These are phyloP conservation scores for Aspergillus sojae DNA, from an alignment of 2,329 filamentous ascomycete species.

Conservation along the genomic window DNA sequence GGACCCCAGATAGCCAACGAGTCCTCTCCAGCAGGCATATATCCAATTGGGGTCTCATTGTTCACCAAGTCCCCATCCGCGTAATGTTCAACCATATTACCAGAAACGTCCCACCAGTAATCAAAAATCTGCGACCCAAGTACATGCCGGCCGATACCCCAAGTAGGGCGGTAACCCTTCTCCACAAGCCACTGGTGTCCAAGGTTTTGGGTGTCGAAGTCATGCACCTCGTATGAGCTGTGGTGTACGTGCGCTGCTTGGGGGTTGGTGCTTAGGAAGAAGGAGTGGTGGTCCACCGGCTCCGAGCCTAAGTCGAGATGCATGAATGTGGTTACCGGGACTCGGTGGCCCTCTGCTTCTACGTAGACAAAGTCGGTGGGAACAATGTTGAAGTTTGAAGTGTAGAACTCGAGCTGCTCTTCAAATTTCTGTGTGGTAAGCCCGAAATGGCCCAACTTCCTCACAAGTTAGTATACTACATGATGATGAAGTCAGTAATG, in stretches of 20 bases:
- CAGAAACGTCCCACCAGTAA: constrained; percentile 21
- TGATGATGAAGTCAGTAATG: neutral
- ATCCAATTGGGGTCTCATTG: constrained; percentile 34
- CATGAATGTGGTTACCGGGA: constrained; percentile 48
- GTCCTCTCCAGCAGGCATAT: constrained; percentile 35
- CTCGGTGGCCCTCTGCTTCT: constrained; percentile 19
- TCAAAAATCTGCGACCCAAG: constrained; percentile 22
- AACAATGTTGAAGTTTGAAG: constrained; percentile 33
- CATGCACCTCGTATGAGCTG: constrained; percentile 54
- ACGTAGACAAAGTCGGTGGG: constrained; percentile 34
- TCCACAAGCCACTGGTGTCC: constrained; percentile 55
- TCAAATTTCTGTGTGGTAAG: constrained; percentile 31
- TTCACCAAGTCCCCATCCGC: constrained; percentile 20
- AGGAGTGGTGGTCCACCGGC: constrained; percentile 56
- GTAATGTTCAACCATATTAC: constrained; percentile 22
- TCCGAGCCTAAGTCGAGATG: constrained; percentile 54
- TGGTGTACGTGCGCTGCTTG: constrained; percentile 51
- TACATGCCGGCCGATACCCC: constrained; percentile 21
- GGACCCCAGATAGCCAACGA: constrained; percentile 40
- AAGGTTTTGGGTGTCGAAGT: constrained; percentile 55
- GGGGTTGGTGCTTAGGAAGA: constrained; percentile 49
- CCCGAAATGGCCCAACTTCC: constrained; percentile 33
- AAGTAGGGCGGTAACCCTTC: constrained; percentile 44
- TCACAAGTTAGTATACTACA: neutral
- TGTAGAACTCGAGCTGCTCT: constrained; percentile 30